Evolutionary conservation across 306 rosid species (phyloP).

Genomic region (Trifolium pratense): DNA sequence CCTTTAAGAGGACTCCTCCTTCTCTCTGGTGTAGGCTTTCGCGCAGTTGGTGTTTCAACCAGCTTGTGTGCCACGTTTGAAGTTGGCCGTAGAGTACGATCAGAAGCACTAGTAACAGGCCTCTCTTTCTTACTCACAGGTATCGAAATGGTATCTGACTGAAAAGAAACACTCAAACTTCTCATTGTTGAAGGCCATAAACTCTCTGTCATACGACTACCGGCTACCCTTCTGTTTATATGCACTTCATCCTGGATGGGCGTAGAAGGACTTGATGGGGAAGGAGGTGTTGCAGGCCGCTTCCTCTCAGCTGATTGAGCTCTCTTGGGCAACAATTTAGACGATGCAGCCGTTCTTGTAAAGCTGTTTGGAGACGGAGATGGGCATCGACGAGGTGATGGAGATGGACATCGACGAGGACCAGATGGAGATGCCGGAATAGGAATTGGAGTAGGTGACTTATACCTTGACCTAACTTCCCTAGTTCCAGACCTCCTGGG

Average conservation of each 20-base stretch:
- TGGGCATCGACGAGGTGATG: slow-evolving; percentile 63
- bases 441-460: slow-evolving; percentile 58
- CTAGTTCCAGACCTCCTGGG: slow-evolving; percentile 56
- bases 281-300: slow-evolving; percentile 86
- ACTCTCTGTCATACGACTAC: slow-evolving; percentile 59
- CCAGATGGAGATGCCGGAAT: slow-evolving; percentile 32
- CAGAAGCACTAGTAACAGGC: slow-evolving; percentile 64
- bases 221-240: slow-evolving; percentile 51
- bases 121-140: slow-evolving; percentile 93
- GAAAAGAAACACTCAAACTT: slow-evolving; percentile 95
- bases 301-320: slow-evolving; percentile 80
- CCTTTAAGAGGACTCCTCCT: slow-evolving; percentile 88
- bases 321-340: slow-evolving; percentile 70
- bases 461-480: slow-evolving; percentile 75
- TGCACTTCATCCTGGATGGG: slow-evolving; percentile 71
- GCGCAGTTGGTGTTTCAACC: slow-evolving; percentile 54
- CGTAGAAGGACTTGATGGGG: slow-evolving; percentile 73
- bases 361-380: slow-evolving; percentile 80
- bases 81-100: slow-evolving; percentile 77
- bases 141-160: slow-evolving; percentile 84
- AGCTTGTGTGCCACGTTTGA: slow-evolving; percentile 80
- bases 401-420: slow-evolving; percentile 57
- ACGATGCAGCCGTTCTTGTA: slow-evolving; percentile 60
- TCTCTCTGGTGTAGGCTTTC: slow-evolving; percentile 87
- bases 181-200: slow-evolving; percentile 99